phyloP scores from a whole-genome alignment of 768 basidiomycete species.

The Suillus clintonianus region DNA sequence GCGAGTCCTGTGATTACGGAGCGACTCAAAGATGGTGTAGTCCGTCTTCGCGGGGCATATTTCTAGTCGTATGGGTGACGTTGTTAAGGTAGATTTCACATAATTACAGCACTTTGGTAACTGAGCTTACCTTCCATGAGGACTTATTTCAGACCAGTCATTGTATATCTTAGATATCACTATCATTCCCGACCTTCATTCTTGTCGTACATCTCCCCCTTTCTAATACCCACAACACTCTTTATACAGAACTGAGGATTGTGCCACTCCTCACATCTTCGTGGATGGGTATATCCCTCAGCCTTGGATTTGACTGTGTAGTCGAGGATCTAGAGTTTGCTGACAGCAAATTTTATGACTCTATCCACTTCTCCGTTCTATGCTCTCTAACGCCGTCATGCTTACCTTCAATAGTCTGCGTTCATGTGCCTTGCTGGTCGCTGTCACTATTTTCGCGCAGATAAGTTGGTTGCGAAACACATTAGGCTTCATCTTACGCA shows the following conservation, averaged over 20 bases:
- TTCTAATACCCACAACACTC: background rate
- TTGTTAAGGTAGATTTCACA: background rate
- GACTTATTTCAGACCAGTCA: background rate
- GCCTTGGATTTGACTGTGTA: background rate
- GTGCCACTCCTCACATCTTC: no score
- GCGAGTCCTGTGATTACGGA: conserved; percentile 85
- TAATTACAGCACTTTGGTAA: background rate
- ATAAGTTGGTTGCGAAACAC: background rate
- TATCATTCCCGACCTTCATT: background rate
- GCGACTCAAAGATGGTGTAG: conserved; percentile 66
- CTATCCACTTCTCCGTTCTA: background rate
- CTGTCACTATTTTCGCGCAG: background rate
- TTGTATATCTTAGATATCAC: background rate
- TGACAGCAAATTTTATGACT: no score
- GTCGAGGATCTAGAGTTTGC: no score
- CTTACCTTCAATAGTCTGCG: background rate
- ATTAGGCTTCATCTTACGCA: background rate
- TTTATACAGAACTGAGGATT: background rate
- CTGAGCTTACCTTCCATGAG: background rate
- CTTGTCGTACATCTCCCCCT: background rate
- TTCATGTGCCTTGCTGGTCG: background rate
- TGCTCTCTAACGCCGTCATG: no score
- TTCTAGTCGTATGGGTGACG: conserved; percentile 24
- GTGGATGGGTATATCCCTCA: background rate
- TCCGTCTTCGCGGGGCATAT: conserved; percentile 68